These are phyloP conservation scores for Boletus rufocinnamomeus DNA, from an alignment of 768 basidiomycete genomes.

Conservation along the genomic window DNA sequence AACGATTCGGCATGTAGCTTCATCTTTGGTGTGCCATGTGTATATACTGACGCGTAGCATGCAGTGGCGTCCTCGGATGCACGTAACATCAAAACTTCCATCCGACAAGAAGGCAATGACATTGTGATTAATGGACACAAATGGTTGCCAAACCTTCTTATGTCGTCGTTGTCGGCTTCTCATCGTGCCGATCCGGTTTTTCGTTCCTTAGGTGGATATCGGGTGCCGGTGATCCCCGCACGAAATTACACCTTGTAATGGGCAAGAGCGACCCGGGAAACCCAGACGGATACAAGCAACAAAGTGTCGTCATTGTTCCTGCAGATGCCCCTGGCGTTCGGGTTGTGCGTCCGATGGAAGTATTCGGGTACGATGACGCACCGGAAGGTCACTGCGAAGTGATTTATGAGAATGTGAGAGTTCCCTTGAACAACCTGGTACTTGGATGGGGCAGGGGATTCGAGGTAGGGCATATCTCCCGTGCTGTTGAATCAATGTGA, in stretches of 20 bases:
- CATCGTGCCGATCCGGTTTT: slow-evolving; percentile 14
- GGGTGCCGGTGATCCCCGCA: slow-evolving; percentile 92
- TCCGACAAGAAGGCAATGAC: slow-evolving; percentile 78
- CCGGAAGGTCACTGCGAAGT: slow-evolving; percentile 98
- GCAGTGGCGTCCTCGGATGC: slow-evolving; percentile 91
- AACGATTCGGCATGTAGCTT: slow-evolving; percentile 65
- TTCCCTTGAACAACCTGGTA: slow-evolving; percentile 80
- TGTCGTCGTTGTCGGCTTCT: slow-evolving; percentile 7
- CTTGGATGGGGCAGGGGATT: slow-evolving; percentile 96
- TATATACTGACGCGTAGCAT: slow-evolving; percentile 3
- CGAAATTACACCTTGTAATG: slow-evolving; percentile 88
- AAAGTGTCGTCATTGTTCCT: slow-evolving; percentile 95
- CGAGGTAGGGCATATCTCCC: slow-evolving; percentile 52
- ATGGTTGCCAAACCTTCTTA: slow-evolving; percentile 56
- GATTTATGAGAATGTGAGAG: slow-evolving; percentile 90
- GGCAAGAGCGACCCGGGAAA: slow-evolving; percentile 92
- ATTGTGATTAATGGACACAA: slow-evolving; percentile 97
- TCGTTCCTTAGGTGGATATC: slow-evolving; percentile 81
- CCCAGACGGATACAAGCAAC: slow-evolving; percentile 73
- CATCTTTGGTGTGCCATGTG: slow-evolving; percentile 6
- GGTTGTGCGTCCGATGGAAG: slow-evolving; percentile 88
- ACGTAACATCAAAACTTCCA: slow-evolving; percentile 89
- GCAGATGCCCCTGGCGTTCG: slow-evolving; percentile 84
- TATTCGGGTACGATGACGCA: slow-evolving; percentile 94
- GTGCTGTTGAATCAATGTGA: neutral